phyloP scores from a whole-genome alignment of 164 flowering plant genomes.

The Buxus sempervirens region DNA sequence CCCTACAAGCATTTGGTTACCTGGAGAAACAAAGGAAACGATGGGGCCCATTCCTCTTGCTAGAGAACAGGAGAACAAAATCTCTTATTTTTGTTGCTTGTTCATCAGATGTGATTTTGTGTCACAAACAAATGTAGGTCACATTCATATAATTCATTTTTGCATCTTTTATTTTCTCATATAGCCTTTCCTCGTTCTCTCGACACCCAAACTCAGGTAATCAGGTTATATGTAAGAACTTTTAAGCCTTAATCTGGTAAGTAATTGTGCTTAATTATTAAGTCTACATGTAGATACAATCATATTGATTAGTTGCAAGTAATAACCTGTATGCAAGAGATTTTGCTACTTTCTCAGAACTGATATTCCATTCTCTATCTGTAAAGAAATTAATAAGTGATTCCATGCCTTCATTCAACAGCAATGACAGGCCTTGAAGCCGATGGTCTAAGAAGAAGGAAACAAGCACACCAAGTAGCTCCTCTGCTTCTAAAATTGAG shows the following conservation, averaged over 20 bases:
- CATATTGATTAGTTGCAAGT: not conserved
- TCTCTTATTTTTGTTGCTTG: too few relatives aligned
- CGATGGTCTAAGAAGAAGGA: slow-evolving; percentile 63
- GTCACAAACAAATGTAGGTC: too few relatives aligned
- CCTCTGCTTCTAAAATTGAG: slow-evolving; percentile 60
- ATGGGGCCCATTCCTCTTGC: too few relatives aligned
- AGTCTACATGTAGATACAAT: not conserved
- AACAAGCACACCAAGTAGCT: slow-evolving; percentile 40
- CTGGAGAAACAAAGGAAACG: too few relatives aligned
- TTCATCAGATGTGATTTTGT: too few relatives aligned
- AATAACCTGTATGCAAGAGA: slow-evolving; percentile 65
- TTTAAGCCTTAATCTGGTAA: not conserved
- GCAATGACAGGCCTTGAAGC: slow-evolving; percentile 53
- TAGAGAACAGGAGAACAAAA: too few relatives aligned
- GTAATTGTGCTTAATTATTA: not conserved
- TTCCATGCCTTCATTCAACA: slow-evolving; percentile 50
- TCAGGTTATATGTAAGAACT: not conserved
- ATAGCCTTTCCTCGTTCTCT: too few relatives aligned
- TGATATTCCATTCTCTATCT: slow-evolving; percentile 63
- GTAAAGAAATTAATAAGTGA: slow-evolving; percentile 55
- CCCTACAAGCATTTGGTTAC: too few relatives aligned
- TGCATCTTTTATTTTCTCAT: too few relatives aligned
- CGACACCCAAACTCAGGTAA: too few relatives aligned
- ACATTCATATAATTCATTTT: too few relatives aligned
- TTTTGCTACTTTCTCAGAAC: slow-evolving; percentile 58